Percentiles rank a stretch among this genome's conserved stretches.
These are phyloP conservation scores for Ogataea salicorniae DNA, from an alignment of 805 yeast species.

Conservation along the genomic window DNA sequence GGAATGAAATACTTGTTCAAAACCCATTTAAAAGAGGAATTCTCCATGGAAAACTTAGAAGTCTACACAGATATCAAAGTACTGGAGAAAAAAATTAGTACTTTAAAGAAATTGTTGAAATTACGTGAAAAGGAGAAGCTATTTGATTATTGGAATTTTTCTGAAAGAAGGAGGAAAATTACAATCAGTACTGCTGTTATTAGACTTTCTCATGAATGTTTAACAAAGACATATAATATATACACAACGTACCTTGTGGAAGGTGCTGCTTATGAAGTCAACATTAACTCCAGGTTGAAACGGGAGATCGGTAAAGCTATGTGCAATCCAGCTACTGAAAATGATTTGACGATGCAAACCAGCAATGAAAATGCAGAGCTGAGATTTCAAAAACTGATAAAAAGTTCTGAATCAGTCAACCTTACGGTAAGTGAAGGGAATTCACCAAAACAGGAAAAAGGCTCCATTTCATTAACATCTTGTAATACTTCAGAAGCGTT, in stretches of 20 bases:
- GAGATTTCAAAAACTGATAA: neutral
- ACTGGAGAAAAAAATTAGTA: conserved; percentile 42
- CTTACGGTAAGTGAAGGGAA: neutral
- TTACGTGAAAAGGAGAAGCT: conserved; percentile 22
- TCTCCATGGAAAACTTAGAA: conserved; percentile 73
- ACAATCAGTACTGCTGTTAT: conserved; percentile 36
- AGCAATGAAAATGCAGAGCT: neutral
- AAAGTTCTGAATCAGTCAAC: too few relatives aligned
- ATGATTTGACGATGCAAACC: neutral
- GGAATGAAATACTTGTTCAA: conserved; percentile 67
- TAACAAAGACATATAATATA: conserved; percentile 58
- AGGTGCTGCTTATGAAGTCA: conserved; percentile 66
- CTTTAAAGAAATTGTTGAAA: conserved; percentile 37
- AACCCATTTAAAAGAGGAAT: conserved; percentile 55
- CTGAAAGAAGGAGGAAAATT: conserved; percentile 20
- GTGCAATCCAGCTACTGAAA: conserved; percentile 3
- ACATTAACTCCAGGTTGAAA: conserved; percentile 43
- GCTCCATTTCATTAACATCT: neutral
- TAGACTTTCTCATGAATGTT: conserved; percentile 46
- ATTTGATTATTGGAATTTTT: conserved; percentile 9
- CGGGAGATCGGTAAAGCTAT: conserved; percentile 13
- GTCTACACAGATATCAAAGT: conserved; percentile 58
- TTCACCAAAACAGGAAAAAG: neutral
- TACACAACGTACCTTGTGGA: conserved; percentile 59
- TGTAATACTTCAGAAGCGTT: neutral